Conservation (phyloP, 352 stramenopile species). For the Phytophthora brassicae region DNA sequence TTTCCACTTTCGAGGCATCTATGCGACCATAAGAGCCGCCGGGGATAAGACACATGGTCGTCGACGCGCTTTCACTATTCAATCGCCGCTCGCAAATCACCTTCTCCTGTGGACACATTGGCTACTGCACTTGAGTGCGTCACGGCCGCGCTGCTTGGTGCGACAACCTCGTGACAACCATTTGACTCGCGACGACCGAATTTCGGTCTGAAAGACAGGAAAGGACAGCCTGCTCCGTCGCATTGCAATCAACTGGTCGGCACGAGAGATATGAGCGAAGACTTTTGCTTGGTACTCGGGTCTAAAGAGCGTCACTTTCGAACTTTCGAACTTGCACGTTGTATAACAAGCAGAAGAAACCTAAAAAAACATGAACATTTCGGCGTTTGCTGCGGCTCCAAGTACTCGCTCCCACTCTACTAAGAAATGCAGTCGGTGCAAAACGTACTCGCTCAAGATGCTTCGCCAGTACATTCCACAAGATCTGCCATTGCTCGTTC, state of each 20-base stretch:
- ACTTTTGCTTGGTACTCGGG: constrained; percentile 5
- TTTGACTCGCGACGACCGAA: constrained; percentile 6
- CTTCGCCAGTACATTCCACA: constrained; percentile 37
- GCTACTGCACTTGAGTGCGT: constrained; percentile 6
- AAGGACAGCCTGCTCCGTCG: constrained; percentile 2
- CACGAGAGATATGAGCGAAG: constrained; percentile 29
- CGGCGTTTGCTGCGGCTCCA: constrained; percentile 22
- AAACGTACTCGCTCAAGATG: constrained; percentile 55
- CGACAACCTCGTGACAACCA: constrained; percentile 23
- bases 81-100: not conserved
- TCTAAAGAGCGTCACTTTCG: too few species aligned
- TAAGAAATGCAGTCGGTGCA: constrained; percentile 33
- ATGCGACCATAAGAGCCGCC: constrained; percentile 17
- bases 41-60: constrained; percentile 11
- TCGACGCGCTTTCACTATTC: constrained; percentile 11
- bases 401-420: not conserved
- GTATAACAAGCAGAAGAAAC: not conserved
- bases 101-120: constrained; percentile 8
- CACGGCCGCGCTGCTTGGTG: constrained; percentile 26
- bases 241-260: constrained; percentile 28
- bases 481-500: constrained; percentile 52
- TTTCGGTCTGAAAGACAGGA: not conserved
- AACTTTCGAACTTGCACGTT: constrained; percentile 22
- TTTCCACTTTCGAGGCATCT: constrained; percentile 20
- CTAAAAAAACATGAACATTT: constrained; percentile 31